A percentile compares a stretch with the other conserved stretches of the same genome.
Conservation (phyloP, 176 grass and related monocot genomes). For the Luzula sylvatica region DNA sequence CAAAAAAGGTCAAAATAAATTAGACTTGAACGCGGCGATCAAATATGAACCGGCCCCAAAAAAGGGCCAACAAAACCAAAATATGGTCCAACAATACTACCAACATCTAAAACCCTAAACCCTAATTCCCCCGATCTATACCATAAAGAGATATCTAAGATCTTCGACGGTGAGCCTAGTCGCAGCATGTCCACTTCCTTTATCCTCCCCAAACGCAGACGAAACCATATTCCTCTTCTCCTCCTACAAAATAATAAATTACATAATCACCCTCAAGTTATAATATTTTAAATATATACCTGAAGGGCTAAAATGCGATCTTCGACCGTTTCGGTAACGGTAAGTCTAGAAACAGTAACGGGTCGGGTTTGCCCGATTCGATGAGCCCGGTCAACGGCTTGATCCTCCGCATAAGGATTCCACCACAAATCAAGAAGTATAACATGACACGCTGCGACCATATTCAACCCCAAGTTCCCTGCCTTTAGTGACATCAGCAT, state of each 20-base stretch:
- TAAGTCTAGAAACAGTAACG: constrained; percentile 80
- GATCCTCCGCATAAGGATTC: constrained; percentile 96
- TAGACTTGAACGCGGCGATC: not conserved
- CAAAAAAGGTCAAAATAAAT: not conserved
- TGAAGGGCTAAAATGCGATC: constrained; percentile 96
- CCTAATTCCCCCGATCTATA: constrained; percentile 25
- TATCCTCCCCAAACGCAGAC: constrained; percentile 88
- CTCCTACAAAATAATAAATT: constrained; percentile 42
- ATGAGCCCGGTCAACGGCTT: constrained; percentile 95
- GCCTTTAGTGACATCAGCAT: constrained; percentile 99
- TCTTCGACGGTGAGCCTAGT: constrained; percentile 75
- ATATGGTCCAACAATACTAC: not conserved
- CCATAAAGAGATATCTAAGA: constrained; percentile 71
- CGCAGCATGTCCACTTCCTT: constrained; percentile 36
- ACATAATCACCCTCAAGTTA: too few species aligned
- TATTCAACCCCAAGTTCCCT: constrained; percentile 91
- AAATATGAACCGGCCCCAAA: too few species aligned
- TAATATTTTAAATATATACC: too few species aligned
- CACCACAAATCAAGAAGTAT: constrained; percentile 97
- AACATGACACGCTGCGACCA: constrained; percentile 94
- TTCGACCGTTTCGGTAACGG: constrained; percentile 77
- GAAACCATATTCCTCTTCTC: constrained; percentile 92
- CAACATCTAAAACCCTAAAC: not conserved
- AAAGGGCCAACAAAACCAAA: not conserved
- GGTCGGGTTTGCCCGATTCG: constrained; percentile 91